phyloP scores from a whole-genome alignment of 768 basidiomycete genomes.

The Tubosaeta brunneosetosa region DNA sequence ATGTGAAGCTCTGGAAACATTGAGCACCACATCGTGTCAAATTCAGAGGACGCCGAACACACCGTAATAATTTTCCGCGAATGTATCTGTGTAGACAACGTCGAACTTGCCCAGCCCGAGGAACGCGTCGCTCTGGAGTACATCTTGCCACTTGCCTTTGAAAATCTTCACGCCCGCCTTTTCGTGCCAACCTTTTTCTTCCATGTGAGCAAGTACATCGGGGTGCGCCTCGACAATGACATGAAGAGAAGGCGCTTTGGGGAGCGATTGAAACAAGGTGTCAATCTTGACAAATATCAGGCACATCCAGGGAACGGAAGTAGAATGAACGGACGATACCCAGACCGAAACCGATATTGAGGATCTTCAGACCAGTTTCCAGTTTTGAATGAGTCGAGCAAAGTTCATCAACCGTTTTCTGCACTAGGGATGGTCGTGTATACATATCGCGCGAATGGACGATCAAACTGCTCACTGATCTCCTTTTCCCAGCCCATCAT shows the following conservation, averaged over 20 bases:
- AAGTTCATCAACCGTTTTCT: constrained; percentile 65
- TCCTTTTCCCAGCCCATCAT: constrained; percentile 99
- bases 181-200: constrained; percentile 68
- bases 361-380: constrained; percentile 49
- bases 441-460: neutral
- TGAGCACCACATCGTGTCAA: too few species aligned
- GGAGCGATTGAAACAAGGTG: constrained; percentile 64
- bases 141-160: constrained; percentile 94
- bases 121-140: constrained; percentile 56
- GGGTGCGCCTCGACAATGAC: constrained; percentile 94
- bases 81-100: constrained; percentile 88
- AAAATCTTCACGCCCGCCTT: constrained; percentile 74
- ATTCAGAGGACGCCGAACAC: constrained; percentile 2
- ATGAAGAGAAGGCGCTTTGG: constrained; percentile 61
- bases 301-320: constrained; percentile 1
- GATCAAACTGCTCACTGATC: constrained; percentile 52
- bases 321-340: constrained; percentile 61
- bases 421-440: constrained; percentile 47
- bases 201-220: constrained; percentile 83
- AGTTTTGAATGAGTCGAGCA: constrained; percentile 48
- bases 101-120: constrained; percentile 73
- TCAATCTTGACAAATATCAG: constrained; percentile 59
- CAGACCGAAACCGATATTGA: constrained; percentile 93
- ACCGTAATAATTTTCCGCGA: constrained; percentile 81
- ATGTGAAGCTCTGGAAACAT: constrained; percentile 51